Conservation (phyloP, 805 yeast species). For the Brettanomyces bruxellensis region DNA sequence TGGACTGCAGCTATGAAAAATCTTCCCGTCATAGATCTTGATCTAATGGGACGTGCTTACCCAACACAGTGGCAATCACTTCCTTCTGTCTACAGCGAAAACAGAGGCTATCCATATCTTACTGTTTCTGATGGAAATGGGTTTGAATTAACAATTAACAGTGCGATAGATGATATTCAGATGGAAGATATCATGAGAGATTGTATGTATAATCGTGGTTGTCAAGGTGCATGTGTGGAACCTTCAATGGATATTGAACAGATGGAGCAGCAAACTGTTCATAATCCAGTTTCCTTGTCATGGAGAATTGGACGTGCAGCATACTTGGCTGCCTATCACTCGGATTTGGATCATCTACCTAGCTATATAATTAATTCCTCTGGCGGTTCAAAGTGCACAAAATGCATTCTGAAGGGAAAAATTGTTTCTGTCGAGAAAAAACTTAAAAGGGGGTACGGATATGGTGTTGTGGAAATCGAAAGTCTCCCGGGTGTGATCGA, state of each 20-base stretch:
- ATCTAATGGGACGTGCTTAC: slow-evolving; percentile 40
- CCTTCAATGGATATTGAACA: slow-evolving; percentile 26
- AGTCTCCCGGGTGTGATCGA: slow-evolving; percentile 4
- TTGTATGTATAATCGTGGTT: slow-evolving; percentile 32
- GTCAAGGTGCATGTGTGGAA: slow-evolving; percentile 28
- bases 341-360: slow-evolving; percentile 28
- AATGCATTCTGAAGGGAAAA: slow-evolving; percentile 31
- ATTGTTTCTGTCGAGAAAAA: slow-evolving; percentile 34
- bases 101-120: slow-evolving; percentile 31
- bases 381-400: slow-evolving; percentile 24
- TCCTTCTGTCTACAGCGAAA: slow-evolving; percentile 26
- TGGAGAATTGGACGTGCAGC: slow-evolving; percentile 43
- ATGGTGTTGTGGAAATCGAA: slow-evolving; percentile 31
- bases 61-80: slow-evolving; percentile 33
- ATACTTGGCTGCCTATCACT: slow-evolving; percentile 26
- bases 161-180: slow-evolving; percentile 23
- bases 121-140: slow-evolving; percentile 35
- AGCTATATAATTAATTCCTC: slow-evolving; percentile 29
- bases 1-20: slow-evolving; percentile 8
- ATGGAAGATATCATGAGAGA: slow-evolving; percentile 33
- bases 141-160: slow-evolving; percentile 24
- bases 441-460: slow-evolving; percentile 33
- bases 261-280: slow-evolving; percentile 23
- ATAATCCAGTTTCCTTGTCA: slow-evolving; percentile 28
- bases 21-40: slow-evolving; percentile 27